Base-by-base conservation (phyloP, 192 early-diverging fungal genomes). In the Rhizoclosmatium sp. region DNA sequence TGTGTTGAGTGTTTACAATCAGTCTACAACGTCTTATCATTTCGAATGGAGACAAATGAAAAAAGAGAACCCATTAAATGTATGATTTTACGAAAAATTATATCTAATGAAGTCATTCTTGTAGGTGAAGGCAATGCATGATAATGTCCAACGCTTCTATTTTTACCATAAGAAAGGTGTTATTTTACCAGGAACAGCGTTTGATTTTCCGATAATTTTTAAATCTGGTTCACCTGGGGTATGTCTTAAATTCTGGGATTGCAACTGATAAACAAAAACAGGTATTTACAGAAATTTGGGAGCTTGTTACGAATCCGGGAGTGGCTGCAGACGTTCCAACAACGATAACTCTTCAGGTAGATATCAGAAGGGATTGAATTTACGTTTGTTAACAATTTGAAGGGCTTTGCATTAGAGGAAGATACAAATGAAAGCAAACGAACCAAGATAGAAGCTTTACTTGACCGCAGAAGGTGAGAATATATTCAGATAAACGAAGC, bases 151-250 rank as follows among this genome's bases (percentile, higher is more conserved):
- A 68, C 59, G 85, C 16, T 89, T 89, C 72, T 89, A 81, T 64
- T 86, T 89, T 41, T 78, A 76, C 44, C 79, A 86, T 66, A 84
- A 76, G 48, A 76, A 56, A 16, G 88, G 88, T 3, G 84, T 87
- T 16, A 82, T 89, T 9, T 72, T 87, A 12, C 88, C 88, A 19
- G 85, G 83, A 51, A 76, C 82, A 0, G 85, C 85, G 2, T 89
- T 83, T 67, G 88, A 89, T 78, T 85, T 87, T 69, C 76, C 73
- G 41, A 83, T 89, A 45, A 77, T 86, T 44, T 89, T 89, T 76
- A 89, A 86, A 76, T 76, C 76, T 9, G 71, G 65, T 1, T 72
- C 59, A 49, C 81, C 85, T 14, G 88, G 88, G 47, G 79, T 89
- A 64, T 31, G 56, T 19, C 31, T 69, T 59, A 69, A 12, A 23